A percentile compares a stretch with the other conserved stretches of the same genome.
Conservation (phyloP, 2,329 filamentous ascomycete genomes). For the Colletotrichum eleusines region DNA sequence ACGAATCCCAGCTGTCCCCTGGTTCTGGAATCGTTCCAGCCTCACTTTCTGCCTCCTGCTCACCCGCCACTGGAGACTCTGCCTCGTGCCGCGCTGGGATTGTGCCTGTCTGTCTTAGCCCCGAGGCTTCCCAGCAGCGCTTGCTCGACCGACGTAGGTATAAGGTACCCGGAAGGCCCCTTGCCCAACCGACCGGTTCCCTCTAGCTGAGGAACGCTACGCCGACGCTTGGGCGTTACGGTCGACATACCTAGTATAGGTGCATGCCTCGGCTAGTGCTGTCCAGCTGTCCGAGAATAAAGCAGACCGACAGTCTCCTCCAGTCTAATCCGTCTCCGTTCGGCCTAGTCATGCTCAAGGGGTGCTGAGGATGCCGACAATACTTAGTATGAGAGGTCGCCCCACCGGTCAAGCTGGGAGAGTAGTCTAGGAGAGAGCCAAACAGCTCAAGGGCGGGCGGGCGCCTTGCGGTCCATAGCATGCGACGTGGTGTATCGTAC, state of each 20-base stretch:
- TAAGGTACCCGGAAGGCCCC: neutral
- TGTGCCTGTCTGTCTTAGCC: conserved; percentile 15
- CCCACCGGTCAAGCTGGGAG: neutral
- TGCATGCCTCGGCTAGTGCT: neutral
- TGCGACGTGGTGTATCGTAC: neutral
- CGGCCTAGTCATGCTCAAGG: conserved; percentile 26
- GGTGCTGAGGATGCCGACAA: neutral
- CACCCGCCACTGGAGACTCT: conserved; percentile 1
- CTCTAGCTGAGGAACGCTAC: conserved; percentile 8
- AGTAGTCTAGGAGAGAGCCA: neutral
- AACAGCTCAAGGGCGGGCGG: conserved; percentile 6
- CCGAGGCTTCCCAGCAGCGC: neutral
- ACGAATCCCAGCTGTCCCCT: conserved; percentile 29
- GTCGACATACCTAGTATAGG: neutral
- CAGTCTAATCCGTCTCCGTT: conserved; percentile 11
- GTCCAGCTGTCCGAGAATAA: neutral
- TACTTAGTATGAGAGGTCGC: neutral
- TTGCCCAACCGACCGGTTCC: conserved; percentile 2
- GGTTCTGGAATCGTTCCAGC: conserved; percentile 32
- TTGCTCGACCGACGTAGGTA: neutral
- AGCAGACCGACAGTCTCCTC: conserved; percentile 15
- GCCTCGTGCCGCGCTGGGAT: conserved; percentile 30
- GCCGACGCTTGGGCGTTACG: neutral
- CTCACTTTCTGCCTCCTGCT: neutral
- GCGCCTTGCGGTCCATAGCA: neutral